These are phyloP conservation scores for Candida labiduridarum DNA, from an alignment of 1,139 yeast species.

Conservation along the genomic window DNA sequence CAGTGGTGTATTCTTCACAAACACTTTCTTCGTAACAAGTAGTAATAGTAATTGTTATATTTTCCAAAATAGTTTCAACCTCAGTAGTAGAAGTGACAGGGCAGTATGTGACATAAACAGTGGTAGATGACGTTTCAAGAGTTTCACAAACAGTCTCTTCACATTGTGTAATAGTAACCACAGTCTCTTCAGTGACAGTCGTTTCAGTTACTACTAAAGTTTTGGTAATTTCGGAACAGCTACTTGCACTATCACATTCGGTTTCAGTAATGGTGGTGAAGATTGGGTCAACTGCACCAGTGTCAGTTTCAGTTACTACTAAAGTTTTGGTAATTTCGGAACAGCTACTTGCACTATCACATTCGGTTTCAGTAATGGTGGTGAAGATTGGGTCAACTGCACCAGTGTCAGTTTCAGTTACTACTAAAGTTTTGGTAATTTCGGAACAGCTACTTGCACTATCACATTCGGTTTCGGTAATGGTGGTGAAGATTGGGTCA, in stretches of 20 bases:
- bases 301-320: constrained; percentile 4
- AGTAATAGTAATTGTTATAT: constrained; percentile 12
- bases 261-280: constrained; percentile 3
- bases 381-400: constrained; percentile 3
- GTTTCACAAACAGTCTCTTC: constrained; percentile 10
- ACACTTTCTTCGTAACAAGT: constrained; percentile 10
- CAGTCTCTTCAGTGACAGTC: constrained; percentile 10
- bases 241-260: not conserved
- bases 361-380: not conserved
- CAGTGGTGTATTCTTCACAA: constrained; percentile 10
- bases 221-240: constrained; percentile 6
- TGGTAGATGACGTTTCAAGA: constrained; percentile 6
- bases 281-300: not conserved
- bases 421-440: not conserved
- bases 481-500: no score
- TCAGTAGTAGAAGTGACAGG: constrained; percentile 10
- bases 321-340: constrained; percentile 5
- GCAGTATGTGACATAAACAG: constrained; percentile 16
- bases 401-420: no score
- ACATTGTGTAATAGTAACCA: constrained; percentile 14
- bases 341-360: constrained; percentile 3
- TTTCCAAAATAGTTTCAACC: constrained; percentile 9
- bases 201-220: constrained; percentile 6
- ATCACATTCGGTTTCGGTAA: constrained; percentile 7
- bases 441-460: not conserved